A percentile compares a stretch with the other conserved stretches of the same genome.
phyloP scores from a whole-genome alignment of 176 grass and related monocot genomes.

The Carex parvula region DNA sequence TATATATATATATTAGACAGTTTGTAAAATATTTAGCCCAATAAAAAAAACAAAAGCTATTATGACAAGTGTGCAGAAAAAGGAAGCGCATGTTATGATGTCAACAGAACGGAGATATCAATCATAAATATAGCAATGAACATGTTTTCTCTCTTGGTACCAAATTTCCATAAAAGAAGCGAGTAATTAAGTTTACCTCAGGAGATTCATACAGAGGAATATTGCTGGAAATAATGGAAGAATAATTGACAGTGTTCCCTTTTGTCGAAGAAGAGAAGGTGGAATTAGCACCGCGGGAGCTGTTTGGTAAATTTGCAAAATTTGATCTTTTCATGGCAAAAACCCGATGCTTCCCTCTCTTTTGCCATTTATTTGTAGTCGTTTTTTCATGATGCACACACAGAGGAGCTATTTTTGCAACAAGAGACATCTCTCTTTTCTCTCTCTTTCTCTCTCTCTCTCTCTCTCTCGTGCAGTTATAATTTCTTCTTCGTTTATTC shows the following conservation, averaged over 20 bases:
- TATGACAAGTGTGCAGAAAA: neutral
- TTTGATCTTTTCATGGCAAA: slow-evolving; percentile 15
- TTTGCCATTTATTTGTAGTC: neutral
- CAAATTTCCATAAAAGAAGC: neutral
- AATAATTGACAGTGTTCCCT: slow-evolving; percentile 54
- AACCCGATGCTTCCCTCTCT: neutral
- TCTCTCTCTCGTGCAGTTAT: no score
- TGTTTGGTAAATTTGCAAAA: neutral
- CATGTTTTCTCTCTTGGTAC: no score
- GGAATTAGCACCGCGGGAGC: neutral
- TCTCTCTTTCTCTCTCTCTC: neutral
- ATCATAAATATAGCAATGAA: neutral
- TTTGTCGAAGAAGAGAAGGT: slow-evolving; percentile 21
- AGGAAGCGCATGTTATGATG: neutral
- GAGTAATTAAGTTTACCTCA: slow-evolving; percentile 34
- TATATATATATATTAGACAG: neutral
- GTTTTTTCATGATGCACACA: neutral
- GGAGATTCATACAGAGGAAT: slow-evolving; percentile 63
- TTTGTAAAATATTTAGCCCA: slow-evolving; percentile 15
- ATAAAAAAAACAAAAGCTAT: neutral
- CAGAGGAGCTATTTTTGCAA: neutral
- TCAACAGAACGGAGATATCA: neutral
- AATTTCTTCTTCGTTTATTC: neutral
- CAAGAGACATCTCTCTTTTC: neutral
- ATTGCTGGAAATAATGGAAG: slow-evolving; percentile 58